Evolutionary conservation across 257 asterid species (phyloP).

Genomic region (Solanum medicagineum): DNA sequence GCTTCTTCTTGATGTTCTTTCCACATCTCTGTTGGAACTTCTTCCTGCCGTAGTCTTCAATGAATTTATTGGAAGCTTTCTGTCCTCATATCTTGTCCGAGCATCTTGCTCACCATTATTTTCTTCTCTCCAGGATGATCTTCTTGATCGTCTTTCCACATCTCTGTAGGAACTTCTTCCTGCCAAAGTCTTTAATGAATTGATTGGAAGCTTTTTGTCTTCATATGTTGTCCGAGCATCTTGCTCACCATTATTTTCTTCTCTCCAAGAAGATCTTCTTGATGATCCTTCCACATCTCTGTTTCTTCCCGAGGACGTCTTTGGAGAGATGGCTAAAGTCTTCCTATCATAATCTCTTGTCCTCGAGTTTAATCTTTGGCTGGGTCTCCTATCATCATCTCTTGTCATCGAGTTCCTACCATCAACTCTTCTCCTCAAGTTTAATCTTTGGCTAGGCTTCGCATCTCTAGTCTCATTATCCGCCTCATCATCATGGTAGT

Average conservation of each 20-base stretch:
- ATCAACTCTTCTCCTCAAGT: background rate
- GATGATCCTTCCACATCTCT: background rate
- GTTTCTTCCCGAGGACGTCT: background rate
- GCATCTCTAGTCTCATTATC: background rate
- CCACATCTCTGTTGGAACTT: background rate
- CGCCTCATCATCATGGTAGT: constrained; percentile 1
- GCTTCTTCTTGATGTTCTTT: background rate
- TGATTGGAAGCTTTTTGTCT: background rate
- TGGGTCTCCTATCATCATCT: background rate
- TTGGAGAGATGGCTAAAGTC: background rate
- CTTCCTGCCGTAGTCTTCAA: constrained; percentile 7
- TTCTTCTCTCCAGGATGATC: background rate
- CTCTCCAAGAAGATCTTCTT: constrained; percentile 1
- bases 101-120: constrained; percentile 6
- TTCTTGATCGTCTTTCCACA: background rate
- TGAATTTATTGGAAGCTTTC: constrained; percentile 5
- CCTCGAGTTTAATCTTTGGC: background rate
- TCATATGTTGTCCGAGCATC: constrained; percentile 6
- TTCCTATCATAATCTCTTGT: background rate
- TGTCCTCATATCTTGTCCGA: constrained; percentile 1
- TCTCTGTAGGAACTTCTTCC: background rate
- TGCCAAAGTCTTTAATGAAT: constrained; percentile 13
- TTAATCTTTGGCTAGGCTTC: background rate
- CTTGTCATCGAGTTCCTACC: background rate
- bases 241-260: background rate